These are phyloP conservation scores for Ochromonadaceae sp. DNA, from an alignment of 352 stramenopile genomes.

Conservation along the genomic window DNA sequence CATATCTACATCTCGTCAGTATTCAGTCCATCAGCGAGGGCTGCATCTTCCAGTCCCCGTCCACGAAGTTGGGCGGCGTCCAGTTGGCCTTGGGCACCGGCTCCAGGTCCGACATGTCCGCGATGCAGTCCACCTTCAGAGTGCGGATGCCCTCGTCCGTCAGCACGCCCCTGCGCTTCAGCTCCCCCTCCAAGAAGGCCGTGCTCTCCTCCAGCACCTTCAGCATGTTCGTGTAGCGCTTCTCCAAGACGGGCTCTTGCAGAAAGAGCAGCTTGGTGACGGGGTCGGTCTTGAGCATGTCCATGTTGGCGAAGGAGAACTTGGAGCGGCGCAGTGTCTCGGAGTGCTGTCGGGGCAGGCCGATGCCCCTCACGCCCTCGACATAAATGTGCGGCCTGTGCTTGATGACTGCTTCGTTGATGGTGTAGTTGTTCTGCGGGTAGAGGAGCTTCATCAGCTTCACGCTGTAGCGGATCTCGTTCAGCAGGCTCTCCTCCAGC, in stretches of 20 bases:
- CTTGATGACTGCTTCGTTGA: background rate
- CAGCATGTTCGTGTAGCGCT: background rate
- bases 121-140: background rate
- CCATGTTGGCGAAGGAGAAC: background rate
- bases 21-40: background rate
- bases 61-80: background rate
- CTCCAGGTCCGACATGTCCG: background rate
- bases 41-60: conserved; percentile 2
- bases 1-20: too few relatives aligned
- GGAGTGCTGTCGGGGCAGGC: background rate
- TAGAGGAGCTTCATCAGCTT: background rate
- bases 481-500: background rate
- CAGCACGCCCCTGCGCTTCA: background rate
- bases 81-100: background rate
- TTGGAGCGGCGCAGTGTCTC: background rate
- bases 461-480: background rate
- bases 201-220: background rate
- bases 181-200: background rate
- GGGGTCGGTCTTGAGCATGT: background rate
- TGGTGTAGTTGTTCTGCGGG: background rate
- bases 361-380: background rate
- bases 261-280: background rate
- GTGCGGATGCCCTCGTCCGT: background rate
- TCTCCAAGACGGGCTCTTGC: background rate
- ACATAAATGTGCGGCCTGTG: background rate